phyloP scores from a whole-genome alignment of 192 early-diverging fungal genomes.

The Rhizoclosmatium globosum region DNA sequence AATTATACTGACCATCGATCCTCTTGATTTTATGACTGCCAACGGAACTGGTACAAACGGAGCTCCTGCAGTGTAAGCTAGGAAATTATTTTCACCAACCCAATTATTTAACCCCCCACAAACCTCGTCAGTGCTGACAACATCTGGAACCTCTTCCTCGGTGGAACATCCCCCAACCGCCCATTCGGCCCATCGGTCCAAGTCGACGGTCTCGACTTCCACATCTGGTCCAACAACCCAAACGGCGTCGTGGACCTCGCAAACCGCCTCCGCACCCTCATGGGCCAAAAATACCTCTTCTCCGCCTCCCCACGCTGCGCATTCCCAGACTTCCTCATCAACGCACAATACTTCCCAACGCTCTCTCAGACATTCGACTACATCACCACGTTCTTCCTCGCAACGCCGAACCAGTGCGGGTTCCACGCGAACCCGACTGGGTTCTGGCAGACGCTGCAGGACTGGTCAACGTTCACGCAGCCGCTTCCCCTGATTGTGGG shows the following conservation, averaged over 20 bases:
- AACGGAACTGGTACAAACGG: slow-evolving; percentile 34
- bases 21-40: slow-evolving; percentile 54
- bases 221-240: slow-evolving; percentile 48
- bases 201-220: slow-evolving; percentile 69
- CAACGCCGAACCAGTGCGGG: slow-evolving; percentile 35
- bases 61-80: neutral
- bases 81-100: neutral
- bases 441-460: slow-evolving; percentile 32
- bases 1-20: slow-evolving; percentile 70
- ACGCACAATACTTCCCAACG: slow-evolving; percentile 1
- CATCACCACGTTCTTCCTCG: slow-evolving; percentile 41
- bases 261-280: slow-evolving; percentile 14
- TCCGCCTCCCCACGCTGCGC: slow-evolving; percentile 36
- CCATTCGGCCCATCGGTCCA: slow-evolving; percentile 71
- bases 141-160: slow-evolving; percentile 81
- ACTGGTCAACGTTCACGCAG: slow-evolving; percentile 31
- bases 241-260: slow-evolving; percentile 26
- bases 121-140: slow-evolving; percentile 55
- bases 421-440: slow-evolving; percentile 39
- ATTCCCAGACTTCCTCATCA: slow-evolving; percentile 39
- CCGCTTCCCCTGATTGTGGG: slow-evolving; percentile 31
- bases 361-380: slow-evolving; percentile 23
- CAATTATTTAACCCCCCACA: slow-evolving; percentile 54
- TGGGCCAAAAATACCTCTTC: slow-evolving; percentile 26
- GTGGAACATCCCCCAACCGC: slow-evolving; percentile 63